Percentiles rank a stretch among this genome's conserved stretches.
Evolutionary conservation across 176 grass and related monocot species (phyloP).

Genomic region (Chloris gayana): DNA sequence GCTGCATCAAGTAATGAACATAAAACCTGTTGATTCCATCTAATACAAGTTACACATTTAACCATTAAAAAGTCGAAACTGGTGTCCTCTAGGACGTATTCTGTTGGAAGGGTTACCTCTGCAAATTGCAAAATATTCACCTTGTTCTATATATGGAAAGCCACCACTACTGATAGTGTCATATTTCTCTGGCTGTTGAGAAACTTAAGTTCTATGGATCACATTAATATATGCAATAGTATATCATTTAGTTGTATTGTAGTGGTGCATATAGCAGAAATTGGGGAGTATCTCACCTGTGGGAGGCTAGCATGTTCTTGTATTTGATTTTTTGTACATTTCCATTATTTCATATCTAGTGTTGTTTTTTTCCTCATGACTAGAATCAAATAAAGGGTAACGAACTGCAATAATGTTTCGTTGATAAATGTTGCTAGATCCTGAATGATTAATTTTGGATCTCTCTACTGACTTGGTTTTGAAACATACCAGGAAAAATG

Average conservation of each 20-base stretch:
- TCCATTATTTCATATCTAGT: slow-evolving; percentile 20
- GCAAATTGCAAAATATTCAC: neutral
- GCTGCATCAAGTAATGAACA: neutral
- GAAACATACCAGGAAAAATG: slow-evolving; percentile 73
- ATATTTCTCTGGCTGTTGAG: neutral
- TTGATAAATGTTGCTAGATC: neutral
- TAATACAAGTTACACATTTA: neutral
- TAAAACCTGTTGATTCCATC: neutral
- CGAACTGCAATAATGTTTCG: neutral
- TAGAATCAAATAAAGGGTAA: slow-evolving; percentile 16
- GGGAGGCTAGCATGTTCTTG: neutral
- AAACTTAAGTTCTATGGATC: neutral
- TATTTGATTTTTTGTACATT: slow-evolving; percentile 11
- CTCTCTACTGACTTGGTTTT: slow-evolving; percentile 19
- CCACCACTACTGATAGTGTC: neutral
- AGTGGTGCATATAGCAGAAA: neutral
- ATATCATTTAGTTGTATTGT: neutral
- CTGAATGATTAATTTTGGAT: neutral
- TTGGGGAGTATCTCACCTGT: neutral
- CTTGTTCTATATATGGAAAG: neutral
- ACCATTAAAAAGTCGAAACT: neutral
- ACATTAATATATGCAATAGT: neutral
- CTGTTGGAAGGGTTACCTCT: neutral
- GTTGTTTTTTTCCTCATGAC: neutral
- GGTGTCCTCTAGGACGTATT: neutral